phyloP scores from a whole-genome alignment of 768 basidiomycete species.

The Mycena alexandri region DNA sequence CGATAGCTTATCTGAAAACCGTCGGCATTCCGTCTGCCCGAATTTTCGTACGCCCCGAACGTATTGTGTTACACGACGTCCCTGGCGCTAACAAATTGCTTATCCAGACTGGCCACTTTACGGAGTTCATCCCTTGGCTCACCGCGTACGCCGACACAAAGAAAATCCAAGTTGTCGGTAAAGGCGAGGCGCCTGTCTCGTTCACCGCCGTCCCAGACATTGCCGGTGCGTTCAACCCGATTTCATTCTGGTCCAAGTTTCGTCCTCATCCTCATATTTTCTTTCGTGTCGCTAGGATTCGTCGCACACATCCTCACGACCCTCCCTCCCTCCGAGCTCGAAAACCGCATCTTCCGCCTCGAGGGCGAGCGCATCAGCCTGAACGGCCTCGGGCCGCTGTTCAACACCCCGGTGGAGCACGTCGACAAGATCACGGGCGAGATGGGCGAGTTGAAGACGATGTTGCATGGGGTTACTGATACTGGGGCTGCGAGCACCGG shows the following conservation, averaged over 20 bases:
- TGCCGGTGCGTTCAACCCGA: slow-evolving; percentile 43
- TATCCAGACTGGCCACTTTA: slow-evolving; percentile 47
- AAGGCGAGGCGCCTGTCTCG: slow-evolving; percentile 42
- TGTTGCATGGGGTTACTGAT: slow-evolving; percentile 22
- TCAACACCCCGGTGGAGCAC: slow-evolving; percentile 31
- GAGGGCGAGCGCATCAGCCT: slow-evolving; percentile 50
- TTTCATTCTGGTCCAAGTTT: no score
- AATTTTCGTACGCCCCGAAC: slow-evolving; percentile 44
- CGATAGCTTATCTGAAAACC: slow-evolving; percentile 46
- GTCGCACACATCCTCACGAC: slow-evolving; percentile 51
- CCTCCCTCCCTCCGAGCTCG: slow-evolving; percentile 39
- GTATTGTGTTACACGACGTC: background rate
- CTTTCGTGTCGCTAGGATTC: slow-evolving; percentile 44
- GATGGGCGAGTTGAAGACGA: background rate
- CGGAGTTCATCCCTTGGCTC: slow-evolving; percentile 37
- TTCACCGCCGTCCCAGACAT: slow-evolving; percentile 41
- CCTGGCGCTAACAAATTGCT: background rate
- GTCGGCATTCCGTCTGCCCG: slow-evolving; percentile 47
- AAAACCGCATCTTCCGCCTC: slow-evolving; percentile 39
- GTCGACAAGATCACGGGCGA: slow-evolving; percentile 32
- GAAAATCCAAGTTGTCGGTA: slow-evolving; percentile 47
- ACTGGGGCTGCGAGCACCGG: slow-evolving; percentile 37
- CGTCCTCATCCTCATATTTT: no score
- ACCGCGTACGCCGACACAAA: slow-evolving; percentile 43
- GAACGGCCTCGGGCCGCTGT: slow-evolving; percentile 42